Evolutionary conservation across 1,139 yeast genomes (phyloP), one percentile per base, ranked within the genome.

Genomic region (Zygosaccharomyces sapae): DNA sequence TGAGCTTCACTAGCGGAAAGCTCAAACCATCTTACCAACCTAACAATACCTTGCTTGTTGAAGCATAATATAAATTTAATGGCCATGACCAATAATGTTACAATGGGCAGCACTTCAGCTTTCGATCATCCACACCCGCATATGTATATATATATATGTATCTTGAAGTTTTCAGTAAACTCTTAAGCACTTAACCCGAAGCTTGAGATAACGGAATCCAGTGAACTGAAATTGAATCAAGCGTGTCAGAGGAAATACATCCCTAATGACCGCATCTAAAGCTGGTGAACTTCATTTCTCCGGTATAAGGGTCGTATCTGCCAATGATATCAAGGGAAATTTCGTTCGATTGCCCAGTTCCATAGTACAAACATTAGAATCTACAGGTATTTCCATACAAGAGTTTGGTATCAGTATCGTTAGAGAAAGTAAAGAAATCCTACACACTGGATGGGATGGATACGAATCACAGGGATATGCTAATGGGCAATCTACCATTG

Each of bases 41-140:
- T 77, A 33, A 92, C 80, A 59, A 86, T 86, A 12, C 98, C 97
- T 68, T 89, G 97, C 52, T 96, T 77, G 65, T 90, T 92, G 63
- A 90, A 81, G 43, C 92, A 84, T 40, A 90, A 68, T 42, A 90
- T 73, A 67, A 81, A 90, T 58, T 87, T 90, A 31, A 87, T 76
- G n/a, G 86, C 76, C 95, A 87, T 86, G 24, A 3, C 12, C 10
- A 27, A 27, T 10, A 9, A 10, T 27, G n/a, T 27, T 10, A 27
- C 31, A 27, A 27, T 27, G 31, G n/a, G n/a, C 9, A 27, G 12
- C 12, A 4, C 9, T 27, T 10, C 31, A 27, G 12, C 9, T 9
- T 27, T 9, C n/a, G n/a, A 5, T 12, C 10, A 7, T 10, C 31
- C 5, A 27, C 5, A 10, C n/a, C 9, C 5, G 12, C n/a, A 27